Base-by-base conservation (phyloP, 2,329 filamentous ascomycete species). In the Biscogniauxia marginata region DNA sequence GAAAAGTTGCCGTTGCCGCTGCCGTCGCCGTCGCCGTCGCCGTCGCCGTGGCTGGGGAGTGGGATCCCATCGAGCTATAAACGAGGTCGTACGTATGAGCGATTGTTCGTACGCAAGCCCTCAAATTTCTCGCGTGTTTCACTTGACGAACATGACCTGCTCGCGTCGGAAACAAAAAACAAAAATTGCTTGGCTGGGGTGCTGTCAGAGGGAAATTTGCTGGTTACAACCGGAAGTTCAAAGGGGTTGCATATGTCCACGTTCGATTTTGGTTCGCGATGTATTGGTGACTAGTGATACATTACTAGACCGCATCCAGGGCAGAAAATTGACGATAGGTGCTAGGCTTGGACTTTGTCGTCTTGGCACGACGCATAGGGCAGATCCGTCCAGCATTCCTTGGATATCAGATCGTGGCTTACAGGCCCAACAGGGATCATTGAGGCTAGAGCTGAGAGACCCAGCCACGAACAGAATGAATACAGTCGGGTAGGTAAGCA, bases 121-220 rank as follows among this genome's bases (percentile, higher is more conserved):
- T 49, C 61, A 58, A 63, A 63, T 63, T 58, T 39, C 30, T n/a
- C n/a, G 30, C n/a, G 30, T 63, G 56, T 61, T 63, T 61, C 61
- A 63, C 58, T 61, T 59, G 44, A 44, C 53, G 55, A 57, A 46
- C 43, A 20, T 13, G n/a, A n/a, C n/a, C n/a, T n/a, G 11, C 20
- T 7, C 11, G 24, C 34, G 34, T n/a, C 13, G 46, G 30, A 58
- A 50, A 53, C 52, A 49, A 7, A 23, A 18, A 49, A n/a, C n/a
- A n/a, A n/a, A n/a, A n/a, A n/a, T n/a, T 49, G 46, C 19, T 30
- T 20, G 25, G 46, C 25, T 49, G 23, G 22, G 6, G 21, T 25
- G 22, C 25, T 49, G 46, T 16, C 46, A 49, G 22, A 19, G 46
- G 4, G 46, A 18, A 25, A 25, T 49, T 49, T 49, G 46, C 22